Conservation (phyloP, 2,329 filamentous ascomycete genomes). For the Hymenoscyphus occultus region DNA sequence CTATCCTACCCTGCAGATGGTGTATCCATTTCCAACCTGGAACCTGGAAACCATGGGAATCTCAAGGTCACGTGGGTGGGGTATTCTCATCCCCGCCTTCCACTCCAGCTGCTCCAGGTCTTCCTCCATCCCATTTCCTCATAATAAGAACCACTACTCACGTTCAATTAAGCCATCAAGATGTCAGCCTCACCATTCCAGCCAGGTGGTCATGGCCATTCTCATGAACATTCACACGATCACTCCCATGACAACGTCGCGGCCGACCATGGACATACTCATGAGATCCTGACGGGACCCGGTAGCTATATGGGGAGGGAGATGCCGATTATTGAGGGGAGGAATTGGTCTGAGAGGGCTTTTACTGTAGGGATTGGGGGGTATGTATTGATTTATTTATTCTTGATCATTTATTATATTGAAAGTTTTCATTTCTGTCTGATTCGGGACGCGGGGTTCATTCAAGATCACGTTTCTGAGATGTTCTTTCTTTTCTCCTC, state of each 20-base stretch:
- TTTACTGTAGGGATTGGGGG: constrained; percentile 98
- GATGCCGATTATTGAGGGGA: constrained; percentile 87
- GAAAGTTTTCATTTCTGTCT: neutral
- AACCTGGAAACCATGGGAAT: neutral
- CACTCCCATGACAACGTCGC: constrained; percentile 52
- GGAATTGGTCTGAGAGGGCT: constrained; percentile 82
- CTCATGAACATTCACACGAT: constrained; percentile 43
- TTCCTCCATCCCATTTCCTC: neutral
- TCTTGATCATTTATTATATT: constrained; percentile 1
- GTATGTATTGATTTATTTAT: constrained; percentile 45
- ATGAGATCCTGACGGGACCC: constrained; percentile 92
- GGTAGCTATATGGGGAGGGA: constrained; percentile 87
- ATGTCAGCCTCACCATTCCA: constrained; percentile 3
- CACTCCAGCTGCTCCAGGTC: no score
- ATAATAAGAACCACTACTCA: neutral
- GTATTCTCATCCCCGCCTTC: neutral
- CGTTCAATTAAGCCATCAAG: neutral
- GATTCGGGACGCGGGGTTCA: constrained; percentile 17
- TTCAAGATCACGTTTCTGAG: constrained; percentile 14
- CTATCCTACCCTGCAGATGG: no score
- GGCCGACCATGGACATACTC: constrained; percentile 84
- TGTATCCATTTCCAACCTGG: no score
- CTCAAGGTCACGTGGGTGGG: neutral
- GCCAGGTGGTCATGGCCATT: constrained; percentile 22
- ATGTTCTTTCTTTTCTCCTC: neutral